phyloP scores from a whole-genome alignment of 192 early-diverging fungal species.

The Linnemannia zychae region DNA sequence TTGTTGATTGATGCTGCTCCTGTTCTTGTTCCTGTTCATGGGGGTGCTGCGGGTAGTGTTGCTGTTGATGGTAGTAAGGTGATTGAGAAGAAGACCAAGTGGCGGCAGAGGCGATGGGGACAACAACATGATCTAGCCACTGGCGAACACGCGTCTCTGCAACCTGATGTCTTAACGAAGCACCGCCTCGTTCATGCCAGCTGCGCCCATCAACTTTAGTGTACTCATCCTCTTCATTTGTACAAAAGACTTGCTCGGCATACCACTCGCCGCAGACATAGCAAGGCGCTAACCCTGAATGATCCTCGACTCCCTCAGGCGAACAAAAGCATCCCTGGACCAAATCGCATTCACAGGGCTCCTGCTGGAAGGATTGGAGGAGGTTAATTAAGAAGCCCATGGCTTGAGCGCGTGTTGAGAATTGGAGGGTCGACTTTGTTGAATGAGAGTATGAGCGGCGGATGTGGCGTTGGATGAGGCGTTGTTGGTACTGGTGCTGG shows the following conservation, averaged over 20 bases:
- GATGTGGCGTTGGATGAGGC: slow-evolving; percentile 26
- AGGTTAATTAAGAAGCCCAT: slow-evolving; percentile 51
- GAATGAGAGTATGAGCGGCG: neutral
- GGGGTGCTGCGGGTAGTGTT: neutral
- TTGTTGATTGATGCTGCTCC: neutral
- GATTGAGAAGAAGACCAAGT: neutral
- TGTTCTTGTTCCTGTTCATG: slow-evolving; percentile 7
- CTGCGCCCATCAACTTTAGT: slow-evolving; percentile 23
- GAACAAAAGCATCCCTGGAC: slow-evolving; percentile 41
- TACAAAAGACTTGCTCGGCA: slow-evolving; percentile 31
- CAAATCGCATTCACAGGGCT: slow-evolving; percentile 45
- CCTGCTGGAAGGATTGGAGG: slow-evolving; percentile 28
- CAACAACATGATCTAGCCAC: slow-evolving; percentile 48
- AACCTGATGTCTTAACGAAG: slow-evolving; percentile 35
- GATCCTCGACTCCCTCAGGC: slow-evolving; percentile 37
- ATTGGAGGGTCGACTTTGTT: slow-evolving; percentile 22
- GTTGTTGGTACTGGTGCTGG: slow-evolving; percentile 19
- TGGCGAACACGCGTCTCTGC: slow-evolving; percentile 28
- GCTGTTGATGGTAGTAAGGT: neutral
- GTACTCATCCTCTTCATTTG: slow-evolving; percentile 11
- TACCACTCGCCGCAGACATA: slow-evolving; percentile 57
- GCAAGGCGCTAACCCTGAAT: slow-evolving; percentile 40
- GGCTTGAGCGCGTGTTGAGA: slow-evolving; percentile 50
- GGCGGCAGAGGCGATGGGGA: neutral
- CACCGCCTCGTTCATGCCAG: slow-evolving; percentile 40